A percentile compares a stretch with the other conserved stretches of the same genome.
Conservation (phyloP, 2,329 filamentous ascomycete species). For the Calonectria crousiana region DNA sequence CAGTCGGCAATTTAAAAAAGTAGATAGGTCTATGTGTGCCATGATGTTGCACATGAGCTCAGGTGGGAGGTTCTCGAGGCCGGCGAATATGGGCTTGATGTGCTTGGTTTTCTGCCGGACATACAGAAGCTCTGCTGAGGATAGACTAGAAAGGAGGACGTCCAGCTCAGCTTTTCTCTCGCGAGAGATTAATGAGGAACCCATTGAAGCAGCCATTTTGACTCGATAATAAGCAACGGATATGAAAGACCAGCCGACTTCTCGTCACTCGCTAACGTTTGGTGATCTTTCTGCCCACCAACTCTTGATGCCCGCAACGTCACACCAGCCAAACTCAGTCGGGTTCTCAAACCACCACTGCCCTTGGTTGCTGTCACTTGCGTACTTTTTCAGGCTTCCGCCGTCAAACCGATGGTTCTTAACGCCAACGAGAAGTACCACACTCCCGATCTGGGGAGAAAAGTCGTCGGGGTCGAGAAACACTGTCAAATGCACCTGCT, state of each 20-base stretch:
- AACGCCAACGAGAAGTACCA: conserved; percentile 65
- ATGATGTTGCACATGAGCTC: conserved; percentile 45
- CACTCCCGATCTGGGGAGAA: conserved; percentile 59
- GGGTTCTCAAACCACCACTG: conserved; percentile 67
- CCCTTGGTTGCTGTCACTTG: conserved; percentile 50
- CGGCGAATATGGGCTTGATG: conserved; percentile 32
- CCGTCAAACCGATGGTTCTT: conserved; percentile 70
- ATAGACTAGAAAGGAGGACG: conserved; percentile 39
- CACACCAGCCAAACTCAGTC: conserved; percentile 61
- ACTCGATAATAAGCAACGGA: neutral
- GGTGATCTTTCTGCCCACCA: conserved; percentile 57
- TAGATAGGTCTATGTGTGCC: conserved; percentile 37
- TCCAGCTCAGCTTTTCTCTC: conserved; percentile 36
- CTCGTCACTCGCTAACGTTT: neutral
- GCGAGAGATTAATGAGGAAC: neutral
- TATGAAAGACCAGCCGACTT: neutral
- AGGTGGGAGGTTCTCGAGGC: conserved; percentile 43
- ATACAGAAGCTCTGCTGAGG: conserved; percentile 45
- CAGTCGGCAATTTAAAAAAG: conserved; percentile 40
- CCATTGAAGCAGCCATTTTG: neutral
- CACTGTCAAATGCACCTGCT: conserved; percentile 65
- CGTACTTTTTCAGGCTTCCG: conserved; percentile 59
- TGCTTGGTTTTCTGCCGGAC: conserved; percentile 36
- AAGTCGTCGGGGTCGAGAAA: conserved; percentile 67
- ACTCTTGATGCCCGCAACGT: conserved; percentile 56